Conservation (phyloP, 2,329 filamentous ascomycete genomes). For the Cryphonectria nitschkei region DNA sequence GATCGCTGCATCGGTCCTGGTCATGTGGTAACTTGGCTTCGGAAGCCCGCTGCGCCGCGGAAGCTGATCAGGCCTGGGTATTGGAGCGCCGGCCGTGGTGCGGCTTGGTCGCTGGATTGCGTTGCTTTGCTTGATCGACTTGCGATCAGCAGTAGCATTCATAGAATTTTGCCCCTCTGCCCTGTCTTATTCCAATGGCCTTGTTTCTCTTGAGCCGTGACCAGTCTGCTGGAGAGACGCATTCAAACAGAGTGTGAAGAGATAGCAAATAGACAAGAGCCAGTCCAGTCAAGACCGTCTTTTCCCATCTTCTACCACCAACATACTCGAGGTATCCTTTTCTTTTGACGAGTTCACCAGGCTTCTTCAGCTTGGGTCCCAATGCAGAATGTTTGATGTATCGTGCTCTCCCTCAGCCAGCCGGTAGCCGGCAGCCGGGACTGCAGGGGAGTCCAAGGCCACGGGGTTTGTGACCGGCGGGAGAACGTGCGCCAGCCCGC, state of each 20-base stretch:
- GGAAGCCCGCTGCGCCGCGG: background rate
- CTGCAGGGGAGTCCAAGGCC: slow-evolving; percentile 24
- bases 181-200: slow-evolving; percentile 4
- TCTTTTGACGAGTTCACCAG: background rate
- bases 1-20: background rate
- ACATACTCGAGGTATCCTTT: background rate
- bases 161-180: background rate
- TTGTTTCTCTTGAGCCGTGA: background rate
- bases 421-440: slow-evolving; percentile 25
- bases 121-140: slow-evolving; percentile 4
- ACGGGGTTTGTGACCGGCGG: slow-evolving; percentile 18
- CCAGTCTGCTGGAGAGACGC: slow-evolving; percentile 1
- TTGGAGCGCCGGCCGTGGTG: background rate
- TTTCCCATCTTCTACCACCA: slow-evolving; percentile 10
- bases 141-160: slow-evolving; percentile 9
- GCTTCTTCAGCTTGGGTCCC: slow-evolving; percentile 17
- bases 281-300: slow-evolving; percentile 7
- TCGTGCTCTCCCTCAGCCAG: slow-evolving; percentile 16
- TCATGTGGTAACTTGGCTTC: background rate
- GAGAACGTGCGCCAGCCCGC: slow-evolving; percentile 14
- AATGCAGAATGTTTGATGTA: slow-evolving; percentile 17
- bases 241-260: slow-evolving; percentile 11
- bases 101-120: slow-evolving; percentile 6
- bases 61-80: background rate
- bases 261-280: slow-evolving; percentile 11